Evolutionary conservation across 176 grass and related monocot species (phyloP).

Genomic region (Zea luxurians): DNA sequence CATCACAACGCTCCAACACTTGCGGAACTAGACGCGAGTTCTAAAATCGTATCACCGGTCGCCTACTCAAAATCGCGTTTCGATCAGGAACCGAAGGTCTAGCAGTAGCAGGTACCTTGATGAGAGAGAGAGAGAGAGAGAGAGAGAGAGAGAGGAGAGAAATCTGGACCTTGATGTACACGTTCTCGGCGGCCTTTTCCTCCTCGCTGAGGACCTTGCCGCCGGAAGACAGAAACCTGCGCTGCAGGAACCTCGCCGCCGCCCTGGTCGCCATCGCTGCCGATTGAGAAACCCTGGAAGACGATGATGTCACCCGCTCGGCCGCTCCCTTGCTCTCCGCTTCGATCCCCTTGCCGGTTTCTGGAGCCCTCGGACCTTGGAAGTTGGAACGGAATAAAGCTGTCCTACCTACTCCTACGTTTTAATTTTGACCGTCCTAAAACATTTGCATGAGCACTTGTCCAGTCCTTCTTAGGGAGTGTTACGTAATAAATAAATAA

Average conservation of each 20-base stretch:
- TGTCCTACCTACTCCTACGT: too few species aligned
- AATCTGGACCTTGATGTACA: conserved; percentile 76
- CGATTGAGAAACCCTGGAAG: conserved; percentile 38
- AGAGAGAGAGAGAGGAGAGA: background rate
- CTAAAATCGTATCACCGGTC: background rate
- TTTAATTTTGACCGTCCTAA: background rate
- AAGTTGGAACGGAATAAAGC: background rate
- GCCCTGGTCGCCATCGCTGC: conserved; percentile 43
- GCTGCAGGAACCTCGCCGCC: conserved; percentile 51
- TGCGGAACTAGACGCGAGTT: conserved; percentile 2
- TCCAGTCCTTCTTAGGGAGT: background rate
- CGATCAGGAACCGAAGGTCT: background rate
- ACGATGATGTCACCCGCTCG: background rate
- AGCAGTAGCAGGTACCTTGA: too few species aligned
- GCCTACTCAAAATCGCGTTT: background rate
- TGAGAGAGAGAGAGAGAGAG: background rate
- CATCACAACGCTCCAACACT: background rate
- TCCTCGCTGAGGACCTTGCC: conserved; percentile 89
- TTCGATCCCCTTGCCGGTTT: background rate
- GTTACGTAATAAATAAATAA: background rate
- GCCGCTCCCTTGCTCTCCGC: background rate
- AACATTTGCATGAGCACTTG: background rate
- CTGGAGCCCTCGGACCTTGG: background rate
- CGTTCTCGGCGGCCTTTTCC: conserved; percentile 78
- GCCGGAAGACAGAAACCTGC: conserved; percentile 66